Evolutionary conservation across 2,329 filamentous ascomycete species (phyloP), one percentile per base, ranked within the genome.

Genomic region (Coniochaeta sp.): DNA sequence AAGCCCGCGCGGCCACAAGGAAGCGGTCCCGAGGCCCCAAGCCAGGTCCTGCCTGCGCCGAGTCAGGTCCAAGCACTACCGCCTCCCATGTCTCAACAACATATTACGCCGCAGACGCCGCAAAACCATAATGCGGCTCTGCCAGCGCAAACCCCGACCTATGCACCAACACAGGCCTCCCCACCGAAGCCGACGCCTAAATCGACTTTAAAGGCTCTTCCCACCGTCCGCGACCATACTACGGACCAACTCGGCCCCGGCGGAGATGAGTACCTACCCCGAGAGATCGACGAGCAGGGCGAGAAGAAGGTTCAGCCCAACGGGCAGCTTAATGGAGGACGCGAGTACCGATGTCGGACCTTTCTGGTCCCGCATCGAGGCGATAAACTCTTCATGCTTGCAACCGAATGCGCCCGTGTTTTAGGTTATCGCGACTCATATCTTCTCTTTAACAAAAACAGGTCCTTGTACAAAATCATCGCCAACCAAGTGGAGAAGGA

Each of bases 341-440:
- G 94, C 60, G 87, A 92, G 64, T 99, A 96, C 73, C 85, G 88
- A 66, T 96, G 92, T 70, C 81, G 91, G 57, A 97, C 92, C 1
- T 99, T 99, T 67, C 83, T 89, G 58, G 91, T 99, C 4, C 91
- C 92, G 16, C 86, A 95, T 62, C 80, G 94, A 60, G 91, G 89
- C 26, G 86, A 95, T 58, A 96, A 96, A 70, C 80, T 97, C 6
- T 99, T 97, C 72, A 99, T 99, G 94, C 82, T 99, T 50, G 94
- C 94, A 31, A 99, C 94, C 14, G 94, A 99, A 71, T 97, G 94
- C 66, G 94, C 94, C 22, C 84, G 94, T 58, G 91, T 96, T 4
- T 76, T 97, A 20, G 89, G 91, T 46, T 99, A 99, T 67, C 82
- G 94, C 55, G 94, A 99, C 68, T 96, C 91, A n/a, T 99, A 99